Conservation (phyloP, 106 monocot species). For the Allium sativum region DNA sequence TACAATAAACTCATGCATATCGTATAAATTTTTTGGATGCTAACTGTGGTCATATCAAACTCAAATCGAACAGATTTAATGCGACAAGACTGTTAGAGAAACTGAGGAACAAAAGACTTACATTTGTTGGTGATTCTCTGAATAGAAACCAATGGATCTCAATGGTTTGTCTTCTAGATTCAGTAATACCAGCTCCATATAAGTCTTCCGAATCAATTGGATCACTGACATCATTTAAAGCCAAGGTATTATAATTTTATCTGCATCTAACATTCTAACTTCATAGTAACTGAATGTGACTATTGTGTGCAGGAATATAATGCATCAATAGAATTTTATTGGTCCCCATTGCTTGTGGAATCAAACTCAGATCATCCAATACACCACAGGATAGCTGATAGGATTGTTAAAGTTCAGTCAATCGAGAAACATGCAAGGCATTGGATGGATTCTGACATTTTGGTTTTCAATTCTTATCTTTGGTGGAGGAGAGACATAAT, state of each 20-base stretch:
- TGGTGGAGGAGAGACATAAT: conserved; percentile 60
- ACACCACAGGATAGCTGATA: conserved; percentile 36
- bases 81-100: conserved; percentile 48
- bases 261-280: not conserved
- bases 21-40: too few species aligned
- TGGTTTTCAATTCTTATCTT: conserved; percentile 51
- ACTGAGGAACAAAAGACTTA: conserved; percentile 42
- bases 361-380: conserved; percentile 51
- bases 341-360: conserved; percentile 46
- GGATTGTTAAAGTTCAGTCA: conserved; percentile 33
- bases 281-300: not conserved
- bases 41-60: not conserved
- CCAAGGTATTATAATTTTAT: conserved; percentile 29
- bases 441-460: conserved; percentile 36
- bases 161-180: conserved; percentile 67
- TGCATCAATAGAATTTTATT: conserved; percentile 47
- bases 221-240: conserved; percentile 52
- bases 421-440: conserved; percentile 48
- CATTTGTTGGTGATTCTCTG: conserved; percentile 64
- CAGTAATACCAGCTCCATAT: conserved; percentile 21
- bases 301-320: conserved; percentile 27
- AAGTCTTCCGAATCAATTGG: conserved; percentile 40
- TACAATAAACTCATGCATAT: not conserved
- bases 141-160: conserved; percentile 73
- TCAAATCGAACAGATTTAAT: conserved; percentile 32